Evolutionary conservation across 2,329 filamentous ascomycete species (phyloP).

Genomic region (Colletotrichum shisoi): DNA sequence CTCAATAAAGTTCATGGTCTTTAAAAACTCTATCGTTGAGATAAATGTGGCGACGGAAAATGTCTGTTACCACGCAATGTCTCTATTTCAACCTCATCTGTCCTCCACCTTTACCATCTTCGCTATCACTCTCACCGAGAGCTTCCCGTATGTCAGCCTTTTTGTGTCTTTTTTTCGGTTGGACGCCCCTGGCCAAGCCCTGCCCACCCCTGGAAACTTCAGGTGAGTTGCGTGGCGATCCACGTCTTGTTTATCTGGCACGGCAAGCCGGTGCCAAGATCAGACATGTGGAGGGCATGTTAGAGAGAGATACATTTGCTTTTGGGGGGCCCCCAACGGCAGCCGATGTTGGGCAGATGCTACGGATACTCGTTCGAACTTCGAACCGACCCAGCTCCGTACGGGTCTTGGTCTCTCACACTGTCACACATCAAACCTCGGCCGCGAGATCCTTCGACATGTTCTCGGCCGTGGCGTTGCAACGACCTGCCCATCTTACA

Average conservation of each 20-base stretch:
- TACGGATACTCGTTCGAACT: too few species aligned
- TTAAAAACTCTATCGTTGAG: constrained; percentile 20
- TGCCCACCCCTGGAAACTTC: neutral
- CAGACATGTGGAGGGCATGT: constrained; percentile 19
- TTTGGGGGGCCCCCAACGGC: neutral
- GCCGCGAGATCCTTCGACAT: neutral
- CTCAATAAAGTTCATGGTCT: constrained; percentile 25
- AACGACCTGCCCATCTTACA: neutral
- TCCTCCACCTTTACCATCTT: neutral
- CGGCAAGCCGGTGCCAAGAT: constrained; percentile 13
- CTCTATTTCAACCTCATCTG: constrained; percentile 24
- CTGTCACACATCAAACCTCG: neutral
- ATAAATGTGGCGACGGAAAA: constrained; percentile 7
- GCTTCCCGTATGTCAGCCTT: neutral
- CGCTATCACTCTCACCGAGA: too few species aligned
- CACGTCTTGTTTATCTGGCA: constrained; percentile 1
- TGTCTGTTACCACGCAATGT: constrained; percentile 14
- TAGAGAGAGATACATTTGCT: constrained; percentile 18
- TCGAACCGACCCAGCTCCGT: constrained; percentile 9
- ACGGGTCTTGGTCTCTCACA: constrained; percentile 6
- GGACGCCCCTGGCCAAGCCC: neutral
- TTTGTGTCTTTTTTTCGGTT: neutral
- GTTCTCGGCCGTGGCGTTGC: neutral
- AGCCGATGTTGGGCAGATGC: constrained; percentile 6
- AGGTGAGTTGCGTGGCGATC: neutral